Base-by-base conservation (phyloP, 306 rosid species). In the Ziziphus jujuba region DNA sequence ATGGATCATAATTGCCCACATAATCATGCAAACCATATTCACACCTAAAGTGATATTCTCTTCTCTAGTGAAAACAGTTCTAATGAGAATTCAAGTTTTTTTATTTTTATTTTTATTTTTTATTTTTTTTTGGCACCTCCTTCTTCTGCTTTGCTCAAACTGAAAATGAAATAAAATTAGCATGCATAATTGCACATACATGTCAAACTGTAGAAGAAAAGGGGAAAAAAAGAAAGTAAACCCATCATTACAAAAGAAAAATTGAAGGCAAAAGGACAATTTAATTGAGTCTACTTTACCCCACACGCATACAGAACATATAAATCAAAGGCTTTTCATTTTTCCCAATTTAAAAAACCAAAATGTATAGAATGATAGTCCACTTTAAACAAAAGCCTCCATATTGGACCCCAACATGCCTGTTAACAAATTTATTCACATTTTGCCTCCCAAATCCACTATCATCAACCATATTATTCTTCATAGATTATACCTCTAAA, bases 381-480 rank as follows among this genome's bases (percentile, higher is more conserved):
- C 77, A 77, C 97, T 85, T 87, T 89, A 82, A 87, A 80, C 89
- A 85, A 77, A 87, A 40, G 87, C 88, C 88, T 76, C 87, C 90
- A 75, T 69, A 59, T 83, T 89, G 89, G 95, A 84, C 90, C 91
- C 91, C 95, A 82, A 84, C 77, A 65, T 80, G 83, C 80, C 75
- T 80, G 17, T 68, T 67, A 60, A 59, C 33, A 74, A 61, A 57
- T 62, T 65, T 70, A 72, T 73, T 77, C 83, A 52, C 69, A 79
- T 72, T 75, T 81, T 74, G 67, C 53, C 75, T 72, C 75, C 72
- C 2, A 9, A 6, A 16, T 4, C 20, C 22, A 16, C 10, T 50
- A 19, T 50, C 59, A 79, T 77, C 77, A 63, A 69, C 48, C 70
- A 54, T 77, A 76, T 81, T 80, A 66, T 84, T 68, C 77, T 75